Conservation (phyloP, 371 early-diverging fungal species). For the Funneliformis caledonium region DNA sequence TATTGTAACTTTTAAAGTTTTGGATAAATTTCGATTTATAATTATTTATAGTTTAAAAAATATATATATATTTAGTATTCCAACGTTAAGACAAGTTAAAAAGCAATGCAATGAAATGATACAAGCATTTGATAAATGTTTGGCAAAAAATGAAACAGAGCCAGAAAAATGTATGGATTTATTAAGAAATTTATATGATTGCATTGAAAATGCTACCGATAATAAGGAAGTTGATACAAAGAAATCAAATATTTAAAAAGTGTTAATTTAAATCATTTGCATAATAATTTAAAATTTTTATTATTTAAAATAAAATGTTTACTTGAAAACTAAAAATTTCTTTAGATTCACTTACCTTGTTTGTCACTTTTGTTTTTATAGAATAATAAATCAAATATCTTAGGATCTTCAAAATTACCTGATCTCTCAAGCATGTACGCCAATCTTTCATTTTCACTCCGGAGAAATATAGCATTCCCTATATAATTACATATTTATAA, state of each 20-base stretch:
- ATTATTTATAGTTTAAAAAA: background rate
- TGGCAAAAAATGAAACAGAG: constrained; percentile 63
- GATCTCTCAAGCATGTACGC: background rate
- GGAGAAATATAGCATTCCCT: background rate
- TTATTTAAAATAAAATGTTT: background rate
- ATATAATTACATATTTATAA: background rate
- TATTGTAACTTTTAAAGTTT: background rate
- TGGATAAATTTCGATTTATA: background rate
- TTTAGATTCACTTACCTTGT: background rate
- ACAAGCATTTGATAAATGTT: constrained; percentile 68
- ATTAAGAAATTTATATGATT: constrained; percentile 64
- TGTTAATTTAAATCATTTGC: background rate
- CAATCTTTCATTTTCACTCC: background rate
- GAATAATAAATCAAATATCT: constrained; percentile 27
- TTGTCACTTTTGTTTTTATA: background rate
- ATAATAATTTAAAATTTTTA: background rate
- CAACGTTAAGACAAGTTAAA: constrained; percentile 73
- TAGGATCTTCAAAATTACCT: constrained; percentile 11
- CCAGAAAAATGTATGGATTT: constrained; percentile 68
- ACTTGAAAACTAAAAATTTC: background rate
- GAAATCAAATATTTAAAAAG: background rate
- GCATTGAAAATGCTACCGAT: constrained; percentile 56
- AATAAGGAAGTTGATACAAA: background rate
- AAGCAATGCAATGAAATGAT: constrained; percentile 71
- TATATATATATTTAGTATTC: constrained; percentile 52